phyloP scores from a whole-genome alignment of 2,329 filamentous ascomycete species.

The Phaeomoniella chlamydospora region DNA sequence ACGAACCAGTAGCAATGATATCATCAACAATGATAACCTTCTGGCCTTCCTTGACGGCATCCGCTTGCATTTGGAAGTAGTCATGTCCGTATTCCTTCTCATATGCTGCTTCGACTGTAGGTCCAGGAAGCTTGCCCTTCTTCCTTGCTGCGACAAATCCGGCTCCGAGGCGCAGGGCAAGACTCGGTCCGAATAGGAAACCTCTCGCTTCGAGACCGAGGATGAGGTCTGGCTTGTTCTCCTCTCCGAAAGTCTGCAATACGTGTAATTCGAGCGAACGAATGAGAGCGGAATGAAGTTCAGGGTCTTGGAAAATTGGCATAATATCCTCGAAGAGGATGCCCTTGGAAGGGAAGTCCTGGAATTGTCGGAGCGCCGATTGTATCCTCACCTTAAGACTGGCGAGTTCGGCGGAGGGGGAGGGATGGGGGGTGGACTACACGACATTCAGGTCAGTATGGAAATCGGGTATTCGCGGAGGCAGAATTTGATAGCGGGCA shows the following conservation, averaged over 20 bases:
- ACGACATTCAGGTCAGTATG: not conserved
- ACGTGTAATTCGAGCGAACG: constrained; percentile 77
- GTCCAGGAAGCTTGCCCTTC: constrained; percentile 86
- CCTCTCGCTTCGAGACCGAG: constrained; percentile 88
- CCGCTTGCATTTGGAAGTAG: constrained; percentile 88
- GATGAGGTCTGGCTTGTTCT: constrained; percentile 66
- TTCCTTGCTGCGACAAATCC: constrained; percentile 90
- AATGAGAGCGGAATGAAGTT: constrained; percentile 61
- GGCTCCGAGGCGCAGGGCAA: constrained; percentile 70
- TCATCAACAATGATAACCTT: constrained; percentile 91
- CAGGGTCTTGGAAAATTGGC: constrained; percentile 73
- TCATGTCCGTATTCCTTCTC: constrained; percentile 95
- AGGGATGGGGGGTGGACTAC: constrained; percentile 28
- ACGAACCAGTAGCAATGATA: constrained; percentile 90
- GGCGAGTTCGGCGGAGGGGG: constrained; percentile 39
- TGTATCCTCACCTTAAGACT: constrained; percentile 55
- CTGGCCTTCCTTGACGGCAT: constrained; percentile 70
- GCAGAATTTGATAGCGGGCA: not conserved
- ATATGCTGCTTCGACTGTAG: constrained; percentile 71
- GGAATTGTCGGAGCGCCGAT: constrained; percentile 65
- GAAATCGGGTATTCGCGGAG: too few species aligned
- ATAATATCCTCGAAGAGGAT: constrained; percentile 98
- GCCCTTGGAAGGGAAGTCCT: constrained; percentile 81
- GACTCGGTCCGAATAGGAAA: constrained; percentile 83
- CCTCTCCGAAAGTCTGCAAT: constrained; percentile 42